These are phyloP conservation scores for Sherardia arvensis DNA, from an alignment of 257 asterid species.

Conservation along the genomic window DNA sequence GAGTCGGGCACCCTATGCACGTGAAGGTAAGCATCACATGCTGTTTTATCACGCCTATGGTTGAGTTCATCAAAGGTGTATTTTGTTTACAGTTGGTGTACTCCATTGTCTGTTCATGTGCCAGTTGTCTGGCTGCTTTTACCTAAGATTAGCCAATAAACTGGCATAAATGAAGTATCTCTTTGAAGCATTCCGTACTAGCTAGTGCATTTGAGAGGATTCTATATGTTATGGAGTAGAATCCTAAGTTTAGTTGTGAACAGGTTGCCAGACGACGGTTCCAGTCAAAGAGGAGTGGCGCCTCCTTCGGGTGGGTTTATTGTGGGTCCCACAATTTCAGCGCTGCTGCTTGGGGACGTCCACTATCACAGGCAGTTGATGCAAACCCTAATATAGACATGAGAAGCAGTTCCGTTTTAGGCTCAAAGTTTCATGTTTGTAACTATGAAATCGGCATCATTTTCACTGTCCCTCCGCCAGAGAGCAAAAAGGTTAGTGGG, in stretches of 20 bases:
- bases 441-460: slow-evolving; percentile 77
- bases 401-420: slow-evolving; percentile 34
- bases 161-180: background rate
- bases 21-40: slow-evolving; percentile 45
- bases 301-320: slow-evolving; percentile 83
- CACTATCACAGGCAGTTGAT: slow-evolving; percentile 30
- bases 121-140: background rate
- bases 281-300: slow-evolving; percentile 29
- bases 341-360: slow-evolving; percentile 96
- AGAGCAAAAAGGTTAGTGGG: slow-evolving; percentile 10
- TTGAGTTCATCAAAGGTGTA: background rate
- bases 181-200: background rate
- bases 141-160: background rate
- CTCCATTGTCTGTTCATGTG: background rate
- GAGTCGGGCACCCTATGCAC: slow-evolving; percentile 82
- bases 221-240: background rate
- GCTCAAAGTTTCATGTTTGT: slow-evolving; percentile 66
- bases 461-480: slow-evolving; percentile 58
- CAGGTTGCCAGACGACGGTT: slow-evolving; percentile 85
- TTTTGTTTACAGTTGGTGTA: background rate
- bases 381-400: slow-evolving; percentile 15
- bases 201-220: background rate
- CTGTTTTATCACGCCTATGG: background rate
- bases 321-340: slow-evolving; percentile 87
- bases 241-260: slow-evolving; percentile 17